Evolutionary conservation across 2,329 filamentous ascomycete genomes (phyloP), one percentile per base, ranked within the genome.

Genomic region (Fusarium circinatum): DNA sequence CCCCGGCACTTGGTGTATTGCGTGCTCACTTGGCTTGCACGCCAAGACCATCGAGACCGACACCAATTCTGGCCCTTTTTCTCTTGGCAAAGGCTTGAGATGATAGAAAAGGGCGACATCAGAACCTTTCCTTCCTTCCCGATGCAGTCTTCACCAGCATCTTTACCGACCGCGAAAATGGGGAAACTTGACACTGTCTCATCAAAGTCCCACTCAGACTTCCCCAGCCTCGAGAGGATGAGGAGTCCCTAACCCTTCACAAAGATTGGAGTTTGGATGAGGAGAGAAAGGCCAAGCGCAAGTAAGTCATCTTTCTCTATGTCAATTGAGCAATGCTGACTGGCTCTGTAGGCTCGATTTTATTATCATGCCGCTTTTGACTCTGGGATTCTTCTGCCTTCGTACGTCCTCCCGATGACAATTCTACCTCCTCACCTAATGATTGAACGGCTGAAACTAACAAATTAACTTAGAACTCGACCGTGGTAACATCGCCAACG

Each of bases 401-500:
- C 84, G 82, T 84, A 73, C 61, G 82, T 32, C 62, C 8, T 15
- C 26, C 24, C 26, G 45, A 22, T 3, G 11, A 1, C n/a, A 15
- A 14, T 18, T 3, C 0, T 7, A 17, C 22, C 6, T 18, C 32
- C 5, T 15, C 8, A 18, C 6, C 3, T 6, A 15, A 42, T 30
- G 12, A 30, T 30, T 30, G 11, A 30, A 30, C 3, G 30, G 12
- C 12, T 30, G 10, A 11, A 11, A 30, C 44, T 47, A 22, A 48
- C 9, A 7, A 3, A 22, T 22, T 17, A 11, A 5, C 6, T 48
- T 17, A 48, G 45, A 48, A 48, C 45, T 84, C 39, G 83, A 84
- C 59, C 79, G 83, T 28, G 80, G 81, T 41, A 84, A 84, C 68
- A 83, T 88, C 82, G 78, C 83, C 63, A 86, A 86, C 45, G 86